Conservation (phyloP, 768 basidiomycete species). For the Trametes maxima region DNA sequence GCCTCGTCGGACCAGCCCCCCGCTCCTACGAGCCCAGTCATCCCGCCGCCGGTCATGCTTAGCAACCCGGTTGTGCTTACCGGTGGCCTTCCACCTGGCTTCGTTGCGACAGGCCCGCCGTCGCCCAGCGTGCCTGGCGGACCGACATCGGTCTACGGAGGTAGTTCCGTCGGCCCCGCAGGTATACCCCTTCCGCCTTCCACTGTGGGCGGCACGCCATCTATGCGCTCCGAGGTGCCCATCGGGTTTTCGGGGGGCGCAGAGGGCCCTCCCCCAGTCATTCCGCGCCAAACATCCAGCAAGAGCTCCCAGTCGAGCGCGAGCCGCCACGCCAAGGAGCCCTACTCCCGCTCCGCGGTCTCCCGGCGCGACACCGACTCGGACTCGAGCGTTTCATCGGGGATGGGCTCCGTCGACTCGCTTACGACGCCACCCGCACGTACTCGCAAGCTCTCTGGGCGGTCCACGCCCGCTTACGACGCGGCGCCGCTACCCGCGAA, state of each 20-base stretch:
- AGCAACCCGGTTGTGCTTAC: not conserved
- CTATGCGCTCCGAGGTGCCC: constrained; percentile 20
- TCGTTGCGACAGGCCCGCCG: constrained; percentile 26
- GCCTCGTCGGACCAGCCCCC: not conserved
- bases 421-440: constrained; percentile 37
- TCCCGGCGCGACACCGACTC: constrained; percentile 26
- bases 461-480: constrained; percentile 26
- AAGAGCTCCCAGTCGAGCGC: constrained; percentile 12
- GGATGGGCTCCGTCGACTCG: constrained; percentile 38
- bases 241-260: constrained; percentile 22
- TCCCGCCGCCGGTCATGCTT: constrained; percentile 15
- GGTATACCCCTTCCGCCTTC: constrained; percentile 16
- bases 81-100: constrained; percentile 39
- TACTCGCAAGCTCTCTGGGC: constrained; percentile 17
- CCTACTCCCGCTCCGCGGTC: constrained; percentile 10
- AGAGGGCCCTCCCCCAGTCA: constrained; percentile 11
- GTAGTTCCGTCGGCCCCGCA: constrained; percentile 18
- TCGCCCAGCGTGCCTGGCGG: not conserved
- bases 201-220: constrained; percentile 21
- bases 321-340: constrained; percentile 5
- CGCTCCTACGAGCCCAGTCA: constrained; percentile 11
- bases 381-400: constrained; percentile 31
- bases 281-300: constrained; percentile 16
- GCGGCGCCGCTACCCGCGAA: constrained; percentile 27
- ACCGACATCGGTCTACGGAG: not conserved